A percentile compares a stretch with the other conserved stretches of the same genome.
Evolutionary conservation across 768 basidiomycete species (phyloP).

Genomic region (Pleurotus tuber-regium): DNA sequence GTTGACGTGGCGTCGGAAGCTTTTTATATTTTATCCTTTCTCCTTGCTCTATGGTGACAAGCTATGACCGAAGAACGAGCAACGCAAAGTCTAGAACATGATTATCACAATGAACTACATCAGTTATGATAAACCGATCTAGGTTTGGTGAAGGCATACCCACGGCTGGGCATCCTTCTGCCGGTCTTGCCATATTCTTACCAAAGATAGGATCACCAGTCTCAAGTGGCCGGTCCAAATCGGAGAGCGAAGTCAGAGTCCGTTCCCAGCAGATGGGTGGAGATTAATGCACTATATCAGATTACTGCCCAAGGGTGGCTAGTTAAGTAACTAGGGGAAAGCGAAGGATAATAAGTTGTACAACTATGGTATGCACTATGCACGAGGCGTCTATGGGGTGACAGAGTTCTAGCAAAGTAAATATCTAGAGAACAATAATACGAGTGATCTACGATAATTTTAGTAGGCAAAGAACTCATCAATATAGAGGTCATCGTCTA

Average conservation of each 20-base stretch:
- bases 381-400: constrained; percentile 15
- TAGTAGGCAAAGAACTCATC: constrained; percentile 32
- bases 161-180: not conserved
- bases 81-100: not conserved
- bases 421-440: constrained; percentile 8
- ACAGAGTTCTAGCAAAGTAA: constrained; percentile 6
- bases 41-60: constrained; percentile 7
- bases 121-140: not conserved
- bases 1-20: constrained; percentile 10
- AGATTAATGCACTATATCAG: not conserved
- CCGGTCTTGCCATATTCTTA: not conserved
- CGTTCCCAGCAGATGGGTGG: not conserved
- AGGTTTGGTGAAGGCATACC: not conserved
- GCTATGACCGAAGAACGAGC: constrained; percentile 9
- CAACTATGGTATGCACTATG: constrained; percentile 14
- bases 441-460: constrained; percentile 14
- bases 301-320: not conserved
- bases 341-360: constrained; percentile 2
- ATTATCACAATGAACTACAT: constrained; percentile 5
- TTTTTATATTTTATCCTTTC: not conserved
- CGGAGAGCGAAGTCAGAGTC: not conserved
- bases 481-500: constrained; percentile 28
- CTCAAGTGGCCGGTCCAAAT: constrained; percentile 4
- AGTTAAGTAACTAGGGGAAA: not conserved
- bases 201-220: not conserved